Evolutionary conservation across 257 asterid genomes (phyloP), one percentile per base, ranked within the genome.

Genomic region (Nicotiana attenuata): DNA sequence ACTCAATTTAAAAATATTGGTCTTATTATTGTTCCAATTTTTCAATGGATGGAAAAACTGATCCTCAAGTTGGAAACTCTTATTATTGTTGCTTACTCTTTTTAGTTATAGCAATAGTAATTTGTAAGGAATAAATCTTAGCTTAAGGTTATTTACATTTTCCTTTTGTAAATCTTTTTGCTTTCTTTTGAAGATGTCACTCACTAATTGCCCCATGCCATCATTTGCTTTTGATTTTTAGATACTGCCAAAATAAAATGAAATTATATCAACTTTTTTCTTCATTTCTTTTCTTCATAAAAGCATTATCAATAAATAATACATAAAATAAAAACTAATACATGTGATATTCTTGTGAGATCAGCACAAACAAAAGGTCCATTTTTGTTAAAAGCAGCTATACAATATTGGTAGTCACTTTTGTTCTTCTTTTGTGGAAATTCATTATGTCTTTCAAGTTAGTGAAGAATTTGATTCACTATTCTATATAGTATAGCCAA

Each of bases 401-500:
- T 29, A 65, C 35, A 24, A 31, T 31, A 31, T 65, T 66, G 76
- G 28, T 66, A 50, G 53, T 35, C 76, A 33, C 28, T 65, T 28
- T 65, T 28, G 29, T 11, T 16, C 7, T 8, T 31, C 16, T 50
- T 66, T 16, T 66, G 53, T 33, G 76, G 26, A 33, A 66, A 66
- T 17, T 66, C 76, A 17, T 66, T 33, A 17, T 9, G 52, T 19
- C 52, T 66, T 66, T 66, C 17, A 66, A 66, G 47, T 33, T 17
- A 33, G 52, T 66, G 76, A 66, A 66, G 76, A 66, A 66, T 66
- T 66, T 66, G 76, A 66, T 66, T 66, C 53, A 33, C 26, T 17
- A 17, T 66, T 66, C 53, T 66, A 31, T 33, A 33, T 33, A 33
- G 38, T 33, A 33, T 66, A 66, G 16, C 41, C 19, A 45, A 66